Percentiles rank a stretch among this genome's conserved stretches.
Conservation (phyloP, 306 rosid genomes). For the Citrullus colocynthis region DNA sequence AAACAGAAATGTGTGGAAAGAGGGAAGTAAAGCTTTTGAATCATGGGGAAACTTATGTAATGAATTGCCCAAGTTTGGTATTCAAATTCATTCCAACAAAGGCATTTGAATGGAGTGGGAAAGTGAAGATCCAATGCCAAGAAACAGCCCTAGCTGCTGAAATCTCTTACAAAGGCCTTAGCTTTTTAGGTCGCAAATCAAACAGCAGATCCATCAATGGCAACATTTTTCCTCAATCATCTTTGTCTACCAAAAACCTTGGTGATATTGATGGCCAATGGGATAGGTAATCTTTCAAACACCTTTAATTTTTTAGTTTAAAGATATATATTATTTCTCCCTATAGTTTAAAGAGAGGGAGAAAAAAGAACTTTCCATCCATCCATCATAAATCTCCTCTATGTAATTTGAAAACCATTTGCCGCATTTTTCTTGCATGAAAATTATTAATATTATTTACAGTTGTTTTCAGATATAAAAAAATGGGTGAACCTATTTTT, state of each 20-base stretch:
- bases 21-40: constrained; percentile 45
- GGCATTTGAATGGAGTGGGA: constrained; percentile 53
- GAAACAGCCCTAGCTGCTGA: constrained; percentile 63
- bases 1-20: constrained; percentile 48
- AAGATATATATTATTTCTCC: too few species aligned
- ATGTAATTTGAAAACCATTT: too few species aligned
- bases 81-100: constrained; percentile 57
- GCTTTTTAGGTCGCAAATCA: constrained; percentile 29
- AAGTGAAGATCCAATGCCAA: constrained; percentile 37
- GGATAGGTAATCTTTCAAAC: constrained; percentile 42
- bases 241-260: constrained; percentile 23
- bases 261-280: constrained; percentile 70
- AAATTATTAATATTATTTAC: too few species aligned
- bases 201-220: not conserved
- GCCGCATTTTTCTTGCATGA: too few species aligned
- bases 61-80: constrained; percentile 37
- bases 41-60: constrained; percentile 73
- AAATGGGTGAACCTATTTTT: too few species aligned
- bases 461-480: too few species aligned
- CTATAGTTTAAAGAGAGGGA: too few species aligned
- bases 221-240: constrained; percentile 21
- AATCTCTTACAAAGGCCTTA: constrained; percentile 28
- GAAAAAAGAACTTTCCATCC: too few species aligned
- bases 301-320: too few species aligned
- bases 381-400: too few species aligned